Base-by-base conservation (phyloP, 495 filamentous ascomycete species). In the Penicillium tannophilum region DNA sequence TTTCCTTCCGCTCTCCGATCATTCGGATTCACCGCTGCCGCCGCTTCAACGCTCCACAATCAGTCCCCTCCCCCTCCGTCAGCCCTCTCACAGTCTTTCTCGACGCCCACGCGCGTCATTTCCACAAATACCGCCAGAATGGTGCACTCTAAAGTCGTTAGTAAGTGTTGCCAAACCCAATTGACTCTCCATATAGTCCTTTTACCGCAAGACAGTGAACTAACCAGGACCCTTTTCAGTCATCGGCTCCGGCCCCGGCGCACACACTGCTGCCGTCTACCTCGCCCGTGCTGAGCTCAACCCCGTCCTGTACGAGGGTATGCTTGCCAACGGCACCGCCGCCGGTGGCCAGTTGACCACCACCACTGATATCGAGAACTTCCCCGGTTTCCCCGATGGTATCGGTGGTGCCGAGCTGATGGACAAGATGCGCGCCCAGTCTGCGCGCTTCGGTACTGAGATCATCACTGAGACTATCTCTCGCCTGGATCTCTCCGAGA, bases 341-440 rank as follows among this genome's bases (percentile, higher is more conserved):
- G 89, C 94, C 49, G 94, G 94, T 66, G 94, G 94, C 33, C 94
- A 98, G 80, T 79, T 98, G 55, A 98, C 94, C 24, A 98, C 94
- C 39, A 98, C 94, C 56, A 97, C 96, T 67, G 94, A 98, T 59
- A 86, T 98, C 54, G 94, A 98, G 82, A 98, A 98, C 79, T 98
- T 86, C 77, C 94, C 94, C 52, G 94, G 94, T 36, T 98, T 97
- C 79, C 90, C 89, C 58, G 82, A 88, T 50, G 91, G 90, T 56
- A 90, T 98, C 67, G 88, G 90, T 71, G 94, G 94, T 41, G 66
- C 80, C 48, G 86, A 90, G 69, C 78, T 98, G 57, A 98, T 98
- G 94, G 94, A 97, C 59, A 82, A 86, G 61, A 97, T 99, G 94
- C 88, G 91, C 74, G 84, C 82, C 39, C 94, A 99, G 77, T 94